Evolutionary conservation across 352 stramenopile genomes (phyloP), one percentile per base, ranked within the genome.

Genomic region (Phytophthora aleatoria): DNA sequence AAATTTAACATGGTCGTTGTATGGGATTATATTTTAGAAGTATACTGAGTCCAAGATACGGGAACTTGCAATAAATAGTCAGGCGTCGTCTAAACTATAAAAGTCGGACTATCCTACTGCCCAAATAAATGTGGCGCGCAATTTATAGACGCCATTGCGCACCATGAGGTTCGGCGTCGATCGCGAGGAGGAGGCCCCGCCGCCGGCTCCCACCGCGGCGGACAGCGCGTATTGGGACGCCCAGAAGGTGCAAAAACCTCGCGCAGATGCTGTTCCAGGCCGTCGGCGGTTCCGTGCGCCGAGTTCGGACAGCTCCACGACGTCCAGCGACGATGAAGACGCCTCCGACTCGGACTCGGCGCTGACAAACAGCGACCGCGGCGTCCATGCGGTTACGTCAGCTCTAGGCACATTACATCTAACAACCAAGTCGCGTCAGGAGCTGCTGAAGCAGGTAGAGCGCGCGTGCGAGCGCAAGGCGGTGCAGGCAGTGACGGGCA

Each of bases 371-470:
- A 60, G 52, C 51, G 63, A 57, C 16, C 44, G 38, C 9, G 41
- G 48, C 12, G 67, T 75, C 2, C 52, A 55, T 13, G 15, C 38
- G 24, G 55, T 57, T n/a, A 45, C 61, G 3, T 50, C 67, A 15
- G 47, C 53, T 20, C 50, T 86, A 28, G 47, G 16, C 2, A 66
- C 45, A 47, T 50, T 77, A 47, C 61, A 68, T 5, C 43, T 83
- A 10, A 74, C 56, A 10, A 35, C 59, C 15, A 71, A 66, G 56
- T 76, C 73, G 3, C 57, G 81, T 4, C 79, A 87, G 67, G 83
- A 92, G 42, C 70, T 92, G 43, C 60, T 91, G 54, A 71, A 77
- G 27, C 69, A 85, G 13, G 79, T 92, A 43, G 81, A 92, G 58
- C 73, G 68, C 33, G 70, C 74, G 42, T 92, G 84, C 28, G 84